A percentile compares a stretch with the other conserved stretches of the same genome.
Evolutionary conservation across 2,329 filamentous ascomycete genomes (phyloP).

Genomic region (Cladophialophora yegresii): DNA sequence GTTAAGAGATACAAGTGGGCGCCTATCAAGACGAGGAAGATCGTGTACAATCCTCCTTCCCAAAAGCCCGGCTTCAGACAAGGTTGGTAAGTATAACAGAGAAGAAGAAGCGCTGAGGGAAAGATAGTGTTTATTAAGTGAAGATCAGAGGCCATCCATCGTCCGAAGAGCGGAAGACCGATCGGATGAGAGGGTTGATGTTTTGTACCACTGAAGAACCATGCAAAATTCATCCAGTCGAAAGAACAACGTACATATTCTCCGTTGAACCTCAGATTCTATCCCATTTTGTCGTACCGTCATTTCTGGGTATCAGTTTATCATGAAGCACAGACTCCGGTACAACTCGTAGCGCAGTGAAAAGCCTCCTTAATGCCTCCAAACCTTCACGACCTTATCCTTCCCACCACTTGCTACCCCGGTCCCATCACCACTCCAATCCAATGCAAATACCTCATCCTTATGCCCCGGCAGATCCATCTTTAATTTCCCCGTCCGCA

Average conservation of each 20-base stretch:
- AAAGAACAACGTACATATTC: constrained; percentile 23
- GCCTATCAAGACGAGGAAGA: constrained; percentile 91
- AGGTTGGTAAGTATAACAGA: constrained; percentile 8
- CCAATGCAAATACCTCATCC: constrained; percentile 90
- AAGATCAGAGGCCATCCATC: not conserved
- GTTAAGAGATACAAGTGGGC: constrained; percentile 99
- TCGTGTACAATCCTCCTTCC: constrained; percentile 68
- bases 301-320: constrained; percentile 5
- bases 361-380: constrained; percentile 56
- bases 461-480: constrained; percentile 84
- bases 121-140: constrained; percentile 1
- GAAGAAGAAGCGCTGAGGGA: constrained; percentile 4
- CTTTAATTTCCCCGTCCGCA: constrained; percentile 77
- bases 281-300: not conserved
- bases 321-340: not conserved
- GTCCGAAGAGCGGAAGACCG: constrained; percentile 4
- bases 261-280: constrained; percentile 2
- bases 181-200: constrained; percentile 6
- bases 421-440: constrained; percentile 91
- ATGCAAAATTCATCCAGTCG: constrained; percentile 22
- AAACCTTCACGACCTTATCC: constrained; percentile 73
- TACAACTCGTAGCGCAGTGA: not conserved
- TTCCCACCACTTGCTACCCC: constrained; percentile 89
- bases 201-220: constrained; percentile 30
- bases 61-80: constrained; percentile 14